phyloP scores from a whole-genome alignment of 805 yeast species.

The Pichia pseudocactophila region DNA sequence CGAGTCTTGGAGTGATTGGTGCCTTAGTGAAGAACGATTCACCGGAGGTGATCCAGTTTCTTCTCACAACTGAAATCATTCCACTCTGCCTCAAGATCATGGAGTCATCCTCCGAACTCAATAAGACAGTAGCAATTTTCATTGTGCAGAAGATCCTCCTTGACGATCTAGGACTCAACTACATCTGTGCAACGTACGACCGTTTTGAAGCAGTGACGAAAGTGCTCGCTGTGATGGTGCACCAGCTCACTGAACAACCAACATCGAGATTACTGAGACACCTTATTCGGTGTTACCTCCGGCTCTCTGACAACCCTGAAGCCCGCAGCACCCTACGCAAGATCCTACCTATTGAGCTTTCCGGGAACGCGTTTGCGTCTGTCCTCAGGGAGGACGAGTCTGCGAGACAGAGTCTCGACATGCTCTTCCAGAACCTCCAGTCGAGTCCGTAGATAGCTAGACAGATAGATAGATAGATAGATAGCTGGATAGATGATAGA shows the following conservation, averaged over 20 bases:
- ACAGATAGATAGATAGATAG: too few relatives aligned
- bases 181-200: constrained; percentile 92
- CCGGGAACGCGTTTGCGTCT: constrained; percentile 76
- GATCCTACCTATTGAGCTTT: constrained; percentile 77
- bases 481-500: too few relatives aligned
- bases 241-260: constrained; percentile 65
- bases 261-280: constrained; percentile 85
- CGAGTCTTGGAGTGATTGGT: constrained; percentile 93
- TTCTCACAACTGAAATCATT: constrained; percentile 91
- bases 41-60: constrained; percentile 85
- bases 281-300: constrained; percentile 86
- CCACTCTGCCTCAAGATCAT: constrained; percentile 90
- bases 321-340: constrained; percentile 82
- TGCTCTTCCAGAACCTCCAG: constrained; percentile 52
- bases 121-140: constrained; percentile 94
- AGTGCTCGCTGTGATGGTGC: constrained; percentile 79
- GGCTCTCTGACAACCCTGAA: constrained; percentile 82
- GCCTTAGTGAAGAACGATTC: constrained; percentile 94
- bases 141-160: constrained; percentile 86
- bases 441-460: background rate
- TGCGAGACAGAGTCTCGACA: constrained; percentile 80
- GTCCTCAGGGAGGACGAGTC: constrained; percentile 80
- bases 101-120: constrained; percentile 89
- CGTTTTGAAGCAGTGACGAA: constrained; percentile 89
- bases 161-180: constrained; percentile 85